Base-by-base conservation (phyloP, 2,329 filamentous ascomycete species). In the Penicillium sp. region DNA sequence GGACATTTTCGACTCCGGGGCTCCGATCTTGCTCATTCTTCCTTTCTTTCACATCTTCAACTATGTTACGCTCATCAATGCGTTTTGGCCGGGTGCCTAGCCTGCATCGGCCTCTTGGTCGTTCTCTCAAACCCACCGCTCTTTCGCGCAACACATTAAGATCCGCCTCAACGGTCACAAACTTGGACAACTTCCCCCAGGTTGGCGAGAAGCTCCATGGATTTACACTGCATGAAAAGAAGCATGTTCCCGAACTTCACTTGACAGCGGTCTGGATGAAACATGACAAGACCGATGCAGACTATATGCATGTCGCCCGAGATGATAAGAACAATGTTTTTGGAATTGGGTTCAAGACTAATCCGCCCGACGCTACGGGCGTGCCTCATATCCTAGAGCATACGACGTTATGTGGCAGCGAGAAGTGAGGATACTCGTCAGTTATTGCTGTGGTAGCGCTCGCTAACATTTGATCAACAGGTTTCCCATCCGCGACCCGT, bases 271-370 rank as follows among this genome's bases (percentile, higher is more conserved):
- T 97, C 49, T 90, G 95, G 60, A 83, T 99, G 59, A 87, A 90
- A 67, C 94, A 99, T 72, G 90, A 97, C 77, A 92, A 92, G 79
- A 99, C 94, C 0, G 91, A 92, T 56, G 94, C 94, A 60, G 91
- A 99, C 63, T 97, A 97, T 71, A 82, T 99, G 44, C 94, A 99
- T 76, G 88, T 99, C 65, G 93, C 92, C 14, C 83, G 93, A 64
- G 92, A 97, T 54, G 94, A 99, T 71, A 89, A 88, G 79, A 99
- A 99, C 79, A 99, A 99, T 89, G 94, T 97, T 71, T 99, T 99
- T 77, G 95, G 92, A 36, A 95, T 99, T 68, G 94, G 92, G 48
- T 99, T 99, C 85, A 97, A 97, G 83, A 99, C 94, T 22, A 97
- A 97, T 71, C 94, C 94, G 16, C 92, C 92, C 8, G 92, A 99